Conservation (phyloP, 257 asterid species). For the Nicotiana undulata region DNA sequence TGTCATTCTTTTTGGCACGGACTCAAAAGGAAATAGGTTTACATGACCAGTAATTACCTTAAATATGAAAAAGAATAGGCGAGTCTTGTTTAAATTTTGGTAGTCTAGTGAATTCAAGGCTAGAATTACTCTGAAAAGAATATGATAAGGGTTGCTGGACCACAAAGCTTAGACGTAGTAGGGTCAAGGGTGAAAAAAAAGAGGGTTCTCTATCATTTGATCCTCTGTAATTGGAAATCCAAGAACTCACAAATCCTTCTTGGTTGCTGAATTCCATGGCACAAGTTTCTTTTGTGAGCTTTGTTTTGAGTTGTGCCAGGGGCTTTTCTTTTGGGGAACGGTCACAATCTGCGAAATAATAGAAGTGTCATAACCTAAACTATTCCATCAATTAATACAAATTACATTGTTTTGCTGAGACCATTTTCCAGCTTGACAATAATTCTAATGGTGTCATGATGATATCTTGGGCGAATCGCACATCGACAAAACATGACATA, state of each 20-base stretch:
- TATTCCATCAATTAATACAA: background rate
- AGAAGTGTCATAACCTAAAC: background rate
- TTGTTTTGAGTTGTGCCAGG: background rate
- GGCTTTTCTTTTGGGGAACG: background rate
- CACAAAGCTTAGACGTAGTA: background rate
- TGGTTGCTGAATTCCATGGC: background rate
- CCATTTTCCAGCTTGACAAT: background rate
- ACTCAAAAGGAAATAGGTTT: too few species aligned
- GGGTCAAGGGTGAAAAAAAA: background rate
- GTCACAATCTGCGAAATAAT: background rate
- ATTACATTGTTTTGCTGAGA: background rate
- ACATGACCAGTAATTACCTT: background rate
- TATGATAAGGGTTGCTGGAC: background rate
- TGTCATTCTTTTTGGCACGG: too few species aligned
- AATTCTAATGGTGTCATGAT: background rate
- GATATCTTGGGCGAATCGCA: too few species aligned
- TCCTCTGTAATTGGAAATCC: background rate
- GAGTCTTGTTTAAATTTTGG: background rate
- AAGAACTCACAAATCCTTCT: background rate
- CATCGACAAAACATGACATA: too few species aligned
- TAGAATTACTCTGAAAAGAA: background rate
- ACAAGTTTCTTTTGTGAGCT: background rate
- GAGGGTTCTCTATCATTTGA: background rate
- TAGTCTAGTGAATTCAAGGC: background rate
- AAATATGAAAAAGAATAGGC: too few species aligned